phyloP scores from a whole-genome alignment of 257 asterid genomes.

The Fraxinus quadrangulata region DNA sequence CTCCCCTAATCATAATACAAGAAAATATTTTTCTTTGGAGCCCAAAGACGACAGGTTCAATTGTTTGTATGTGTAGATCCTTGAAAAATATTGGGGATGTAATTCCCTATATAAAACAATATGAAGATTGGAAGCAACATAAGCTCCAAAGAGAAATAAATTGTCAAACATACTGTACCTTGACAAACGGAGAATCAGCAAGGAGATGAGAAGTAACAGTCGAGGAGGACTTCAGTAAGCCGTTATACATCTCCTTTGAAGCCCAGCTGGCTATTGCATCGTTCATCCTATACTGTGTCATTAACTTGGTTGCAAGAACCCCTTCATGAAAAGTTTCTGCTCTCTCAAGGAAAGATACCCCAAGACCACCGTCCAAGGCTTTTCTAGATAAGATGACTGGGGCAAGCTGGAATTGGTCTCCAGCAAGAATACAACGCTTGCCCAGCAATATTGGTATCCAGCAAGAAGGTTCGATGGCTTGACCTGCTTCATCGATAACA shows the following conservation, averaged over 20 bases:
- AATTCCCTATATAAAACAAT: background rate
- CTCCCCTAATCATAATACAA: background rate
- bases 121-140: background rate
- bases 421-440: conserved; percentile 92
- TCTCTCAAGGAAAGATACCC: conserved; percentile 80
- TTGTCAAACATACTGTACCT: conserved; percentile 47
- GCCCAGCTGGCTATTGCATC: conserved; percentile 97
- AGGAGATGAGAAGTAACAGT: conserved; percentile 82
- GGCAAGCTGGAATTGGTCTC: conserved; percentile 93
- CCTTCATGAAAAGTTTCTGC: conserved; percentile 72
- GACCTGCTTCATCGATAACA: conserved; percentile 91
- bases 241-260: conserved; percentile 95
- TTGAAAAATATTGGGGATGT: background rate
- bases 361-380: conserved; percentile 92
- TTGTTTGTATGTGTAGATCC: background rate
- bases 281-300: conserved; percentile 81
- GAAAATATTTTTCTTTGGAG: background rate
- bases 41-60: background rate
- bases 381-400: conserved; percentile 91
- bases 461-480: conserved; percentile 95
- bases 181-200: conserved; percentile 85
- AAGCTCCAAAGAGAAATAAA: conserved; percentile 18
- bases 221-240: conserved; percentile 66
- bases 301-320: conserved; percentile 64
- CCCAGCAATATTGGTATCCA: conserved; percentile 98